Conservation (phyloP, 164 flowering plant genomes). For the Chimonanthus salicifolius region DNA sequence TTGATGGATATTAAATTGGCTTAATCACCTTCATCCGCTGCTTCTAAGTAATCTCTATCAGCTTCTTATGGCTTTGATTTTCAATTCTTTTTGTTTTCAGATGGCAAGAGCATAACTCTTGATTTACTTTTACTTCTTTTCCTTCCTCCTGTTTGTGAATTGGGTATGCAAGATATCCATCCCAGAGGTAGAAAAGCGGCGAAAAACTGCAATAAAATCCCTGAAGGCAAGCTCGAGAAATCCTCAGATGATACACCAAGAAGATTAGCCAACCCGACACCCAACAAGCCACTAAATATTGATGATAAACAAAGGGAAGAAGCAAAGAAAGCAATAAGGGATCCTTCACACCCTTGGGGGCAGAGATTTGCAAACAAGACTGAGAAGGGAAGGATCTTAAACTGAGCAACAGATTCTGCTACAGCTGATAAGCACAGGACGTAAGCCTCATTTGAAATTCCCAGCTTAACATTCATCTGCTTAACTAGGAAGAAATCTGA, state of each 20-base stretch:
- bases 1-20: too few species aligned
- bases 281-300: slow-evolving; percentile 66
- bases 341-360: slow-evolving; percentile 82
- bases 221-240: slow-evolving; percentile 61
- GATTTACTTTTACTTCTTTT: slow-evolving; percentile 33
- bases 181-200: slow-evolving; percentile 68
- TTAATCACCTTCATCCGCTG: too few species aligned
- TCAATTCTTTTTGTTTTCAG: background rate
- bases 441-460: slow-evolving; percentile 66
- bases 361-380: slow-evolving; percentile 68
- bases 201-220: slow-evolving; percentile 59
- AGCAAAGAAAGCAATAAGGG: slow-evolving; percentile 74
- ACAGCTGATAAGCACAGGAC: slow-evolving; percentile 68
- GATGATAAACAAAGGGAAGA: slow-evolving; percentile 69
- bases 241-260: slow-evolving; percentile 58
- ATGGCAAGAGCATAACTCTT: slow-evolving; percentile 10
- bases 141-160: slow-evolving; percentile 20
- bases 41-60: too few species aligned
- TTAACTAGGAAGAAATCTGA: slow-evolving; percentile 66
- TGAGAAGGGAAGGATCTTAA: slow-evolving; percentile 75
- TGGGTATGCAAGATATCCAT: slow-evolving; percentile 58
- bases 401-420: slow-evolving; percentile 72
- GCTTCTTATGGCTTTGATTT: background rate
- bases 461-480: slow-evolving; percentile 57
- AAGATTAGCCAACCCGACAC: slow-evolving; percentile 60